Evolutionary conservation across 371 early-diverging fungal species (phyloP), one percentile per base, ranked within the genome.

Genomic region (Rhizopus stolonifer): DNA sequence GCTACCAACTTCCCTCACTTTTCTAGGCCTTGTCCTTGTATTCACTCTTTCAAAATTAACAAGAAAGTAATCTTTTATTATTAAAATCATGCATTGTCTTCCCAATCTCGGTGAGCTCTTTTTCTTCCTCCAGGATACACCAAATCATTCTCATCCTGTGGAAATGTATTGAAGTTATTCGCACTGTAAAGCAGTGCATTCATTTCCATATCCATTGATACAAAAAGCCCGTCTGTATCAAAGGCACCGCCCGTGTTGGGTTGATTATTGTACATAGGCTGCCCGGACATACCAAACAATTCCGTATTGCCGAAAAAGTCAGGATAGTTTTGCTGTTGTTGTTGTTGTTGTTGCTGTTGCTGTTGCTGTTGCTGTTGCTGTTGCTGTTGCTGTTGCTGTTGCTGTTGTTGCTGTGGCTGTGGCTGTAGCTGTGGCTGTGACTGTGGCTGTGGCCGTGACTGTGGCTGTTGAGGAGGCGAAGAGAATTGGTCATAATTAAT

Each of bases 1-100:
- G 21, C 51, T 84, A 17, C 84, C 84, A 33, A 81, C 77, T 2
- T 80, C 82, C 6, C 63, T 84, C 53, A 61, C 77, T n/a, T 79
- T 77, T 26, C 66, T 83, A 19, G 79, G 79, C 11, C 68, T 80
- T 8, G 80, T 76, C 21, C 79, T 83, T 22, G 81, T 81, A 10
- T 81, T 81, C 64, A 72, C 77, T 19, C 67, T 77, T 23, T 70
- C 77, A 24, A 69, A 70, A 48, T 49, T 64, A 36, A 64, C 64
- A 60, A n/a, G 19, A 42, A n/a, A 18, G 5, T 42, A 42, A 21
- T 42, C 8, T 21, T 21, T 21, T 42, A 42, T 10, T 42, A 42
- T n/a, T 21, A 42, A 18, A 21, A 21, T 44, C 50, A 65, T 25
- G 61, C 59, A 3, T 48, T 29, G 34, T 67, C 58, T 50, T 63